A percentile compares a stretch with the other conserved stretches of the same genome.
These are phyloP conservation scores for Marasmius oreades DNA, from an alignment of 1,284 basidiomycete genomes.

Conservation along the genomic window DNA sequence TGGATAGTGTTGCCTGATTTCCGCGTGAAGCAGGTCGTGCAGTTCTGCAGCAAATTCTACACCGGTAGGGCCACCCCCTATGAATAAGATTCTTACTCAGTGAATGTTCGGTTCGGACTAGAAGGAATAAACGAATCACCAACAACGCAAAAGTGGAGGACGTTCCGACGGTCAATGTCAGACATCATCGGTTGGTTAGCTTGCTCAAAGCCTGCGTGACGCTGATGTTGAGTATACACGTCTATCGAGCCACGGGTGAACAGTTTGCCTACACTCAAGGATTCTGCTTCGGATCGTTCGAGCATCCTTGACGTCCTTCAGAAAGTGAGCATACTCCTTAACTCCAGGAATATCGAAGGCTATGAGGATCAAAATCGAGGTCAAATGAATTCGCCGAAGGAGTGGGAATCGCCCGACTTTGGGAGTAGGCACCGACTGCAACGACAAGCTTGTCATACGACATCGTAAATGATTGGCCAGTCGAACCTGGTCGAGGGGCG, in stretches of 20 bases:
- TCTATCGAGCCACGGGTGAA: constrained; percentile 4
- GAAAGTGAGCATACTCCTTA: constrained; percentile 75
- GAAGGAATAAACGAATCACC: constrained; percentile 36
- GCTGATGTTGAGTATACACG: not conserved
- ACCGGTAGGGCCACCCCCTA: constrained; percentile 74
- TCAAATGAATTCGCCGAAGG: not conserved
- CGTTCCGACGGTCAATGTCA: constrained; percentile 59
- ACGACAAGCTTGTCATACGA: constrained; percentile 82
- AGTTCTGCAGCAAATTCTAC: constrained; percentile 88
- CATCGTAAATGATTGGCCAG: constrained; percentile 42
- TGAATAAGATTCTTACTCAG: constrained; percentile 2
- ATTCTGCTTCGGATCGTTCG: constrained; percentile 76
- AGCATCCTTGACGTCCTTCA: constrained; percentile 83
- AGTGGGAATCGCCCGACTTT: constrained; percentile 49
- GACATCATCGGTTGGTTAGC: constrained; percentile 70
- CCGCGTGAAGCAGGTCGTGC: constrained; percentile 78
- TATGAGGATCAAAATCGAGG: constrained; percentile 20
- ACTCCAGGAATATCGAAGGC: constrained; percentile 68
- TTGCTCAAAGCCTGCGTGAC: constrained; percentile 66
- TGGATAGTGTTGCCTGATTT: constrained; percentile 69
- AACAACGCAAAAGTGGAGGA: constrained; percentile 81
- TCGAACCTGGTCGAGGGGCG: constrained; percentile 7
- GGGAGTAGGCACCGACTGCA: constrained; percentile 81
- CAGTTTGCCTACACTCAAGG: constrained; percentile 54
- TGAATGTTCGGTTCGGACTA: not conserved